These are phyloP conservation scores for Candida taoyuanica DNA, from an alignment of 805 yeast species.

Conservation along the genomic window DNA sequence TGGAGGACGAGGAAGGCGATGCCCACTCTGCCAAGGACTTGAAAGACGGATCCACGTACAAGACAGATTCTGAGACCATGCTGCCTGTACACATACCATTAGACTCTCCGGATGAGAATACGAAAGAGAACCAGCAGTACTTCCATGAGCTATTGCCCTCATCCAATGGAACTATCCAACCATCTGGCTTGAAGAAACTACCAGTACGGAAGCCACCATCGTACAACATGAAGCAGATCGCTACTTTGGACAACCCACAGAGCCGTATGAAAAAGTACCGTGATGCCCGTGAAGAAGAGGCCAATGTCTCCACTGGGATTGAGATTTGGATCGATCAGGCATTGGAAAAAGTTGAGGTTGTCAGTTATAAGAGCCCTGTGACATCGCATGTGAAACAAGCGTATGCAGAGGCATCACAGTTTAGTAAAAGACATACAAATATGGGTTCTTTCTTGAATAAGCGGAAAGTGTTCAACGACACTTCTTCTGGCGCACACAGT, in stretches of 20 bases:
- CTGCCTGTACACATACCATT: conserved; percentile 25
- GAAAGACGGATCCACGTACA: conserved; percentile 20
- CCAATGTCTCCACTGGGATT: conserved; percentile 51
- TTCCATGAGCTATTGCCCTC: conserved; percentile 15
- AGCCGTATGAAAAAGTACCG: conserved; percentile 39
- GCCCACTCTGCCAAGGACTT: conserved; percentile 1
- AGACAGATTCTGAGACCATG: conserved; percentile 21
- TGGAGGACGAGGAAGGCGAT: conserved; percentile 1
- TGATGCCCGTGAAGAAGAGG: conserved; percentile 39
- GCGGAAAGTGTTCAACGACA: conserved; percentile 44
- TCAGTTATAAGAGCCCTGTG: conserved; percentile 25
- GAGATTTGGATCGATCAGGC: conserved; percentile 46
- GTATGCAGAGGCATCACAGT: conserved; percentile 48
- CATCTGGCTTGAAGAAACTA: conserved; percentile 1
- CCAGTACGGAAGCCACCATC: conserved; percentile 7
- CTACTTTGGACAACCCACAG: conserved; percentile 36
- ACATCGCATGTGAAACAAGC: conserved; percentile 52
- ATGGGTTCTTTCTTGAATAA: conserved; percentile 46
- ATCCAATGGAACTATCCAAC: not conserved
- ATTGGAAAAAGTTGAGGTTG: conserved; percentile 29
- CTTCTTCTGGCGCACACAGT: conserved; percentile 45
- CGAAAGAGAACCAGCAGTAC: conserved; percentile 3
- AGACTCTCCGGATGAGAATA: conserved; percentile 13
- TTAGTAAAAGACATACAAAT: conserved; percentile 31
- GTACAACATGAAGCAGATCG: conserved; percentile 38